A percentile compares a stretch with the other conserved stretches of the same genome.
Conservation (phyloP, 257 asterid genomes). For the Thymus mandschuricus region DNA sequence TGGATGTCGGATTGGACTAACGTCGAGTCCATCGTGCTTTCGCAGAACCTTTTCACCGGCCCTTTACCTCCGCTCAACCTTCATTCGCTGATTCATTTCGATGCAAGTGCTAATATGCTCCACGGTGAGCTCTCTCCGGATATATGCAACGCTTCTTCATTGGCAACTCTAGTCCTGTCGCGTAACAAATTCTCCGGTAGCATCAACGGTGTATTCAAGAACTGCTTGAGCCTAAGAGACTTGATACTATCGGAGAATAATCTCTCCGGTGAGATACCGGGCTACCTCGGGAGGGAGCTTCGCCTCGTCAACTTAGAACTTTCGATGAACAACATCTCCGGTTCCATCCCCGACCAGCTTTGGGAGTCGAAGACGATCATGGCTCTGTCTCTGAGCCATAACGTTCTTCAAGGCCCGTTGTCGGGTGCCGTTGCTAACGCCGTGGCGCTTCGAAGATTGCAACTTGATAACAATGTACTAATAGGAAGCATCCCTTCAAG, state of each 20-base stretch:
- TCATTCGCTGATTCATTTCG: too few relatives aligned
- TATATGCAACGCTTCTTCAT: constrained; percentile 56
- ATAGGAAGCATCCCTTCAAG: constrained; percentile 61
- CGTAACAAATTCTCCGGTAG: constrained; percentile 62
- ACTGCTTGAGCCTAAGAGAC: constrained; percentile 54
- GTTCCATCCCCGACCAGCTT: constrained; percentile 59
- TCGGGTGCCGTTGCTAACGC: constrained; percentile 40
- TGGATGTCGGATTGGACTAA: constrained; percentile 83
- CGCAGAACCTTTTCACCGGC: constrained; percentile 65
- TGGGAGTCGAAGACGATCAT: constrained; percentile 73
- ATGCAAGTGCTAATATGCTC: constrained; percentile 60
- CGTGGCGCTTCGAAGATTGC: constrained; percentile 51
- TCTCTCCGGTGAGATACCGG: constrained; percentile 66
- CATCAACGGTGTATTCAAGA: constrained; percentile 46
- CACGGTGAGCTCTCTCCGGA: constrained; percentile 58
- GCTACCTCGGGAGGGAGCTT: constrained; percentile 60
- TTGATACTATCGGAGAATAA: constrained; percentile 63
- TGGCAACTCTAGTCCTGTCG: constrained; percentile 49
- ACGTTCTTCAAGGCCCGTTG: constrained; percentile 57
- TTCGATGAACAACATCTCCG: constrained; percentile 57
- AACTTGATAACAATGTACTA: constrained; percentile 61
- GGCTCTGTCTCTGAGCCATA: constrained; percentile 53
- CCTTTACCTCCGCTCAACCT: constrained; percentile 61
- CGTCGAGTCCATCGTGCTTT: constrained; percentile 44
- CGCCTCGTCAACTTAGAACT: constrained; percentile 58